Evolutionary conservation across 176 grass and related monocot genomes (phyloP), one percentile per base, ranked within the genome.

Genomic region (Eremochloa ophiuroides): DNA sequence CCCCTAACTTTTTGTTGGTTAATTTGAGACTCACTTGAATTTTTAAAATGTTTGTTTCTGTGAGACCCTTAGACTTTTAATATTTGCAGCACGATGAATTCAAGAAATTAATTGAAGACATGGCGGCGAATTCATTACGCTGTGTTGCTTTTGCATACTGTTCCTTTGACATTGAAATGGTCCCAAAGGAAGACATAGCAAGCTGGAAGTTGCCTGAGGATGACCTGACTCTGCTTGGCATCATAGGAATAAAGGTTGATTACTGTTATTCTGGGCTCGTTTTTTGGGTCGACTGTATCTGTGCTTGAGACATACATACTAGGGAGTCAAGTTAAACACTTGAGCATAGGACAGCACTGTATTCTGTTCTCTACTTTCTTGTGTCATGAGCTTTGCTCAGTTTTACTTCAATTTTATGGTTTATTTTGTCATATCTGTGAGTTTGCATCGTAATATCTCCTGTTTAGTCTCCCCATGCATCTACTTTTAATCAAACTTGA

Each of bases 81-180:
- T 69, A 25, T 77, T 80, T 91, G 83, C 86, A 98, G 95, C 31
- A 77, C 65, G 85, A 91, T 84, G 92, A 88, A 84, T 94, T 72
- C 64, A 87, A 76, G 84, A 93, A 85, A 86, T 90, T 87, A 33
- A 98, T 98, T 48, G 95, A 93, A 82, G 79, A 76, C 64, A 98
- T 98, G 95, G 95, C 92, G n/a, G 80, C 22, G 14, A 50, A 16
- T 87, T 93, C 92, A 66, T 87, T 98, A 67, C 87, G 95, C 37
- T 98, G 95, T 86, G 82, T 98, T 89, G 92, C 95, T 83, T 93
- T 98, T 88, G 95, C 95, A 67, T 95, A 89, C 76, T 75, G 84
- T 80, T 38, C 80, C 51, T 89, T 62, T 80, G 81, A 93, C 51
- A 30, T 26, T 16, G 81, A 78, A 86, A 74, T 39, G 42, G 73